Evolutionary conservation across 2,329 filamentous ascomycete species (phyloP).

Genomic region (Sclerotinia minor): DNA sequence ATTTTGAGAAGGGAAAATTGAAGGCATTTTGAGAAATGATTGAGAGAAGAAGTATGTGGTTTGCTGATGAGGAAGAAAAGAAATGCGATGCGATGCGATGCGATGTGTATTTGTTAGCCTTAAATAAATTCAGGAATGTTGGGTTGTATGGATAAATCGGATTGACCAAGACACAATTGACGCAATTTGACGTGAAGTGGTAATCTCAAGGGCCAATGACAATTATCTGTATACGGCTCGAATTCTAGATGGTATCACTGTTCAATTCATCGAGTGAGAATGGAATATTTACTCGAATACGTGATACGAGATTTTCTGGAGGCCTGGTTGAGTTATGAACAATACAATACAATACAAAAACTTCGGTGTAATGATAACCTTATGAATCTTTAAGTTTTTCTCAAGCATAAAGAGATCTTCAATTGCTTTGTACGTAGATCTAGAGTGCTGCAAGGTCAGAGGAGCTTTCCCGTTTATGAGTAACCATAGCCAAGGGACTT

Average conservation of each 20-base stretch:
- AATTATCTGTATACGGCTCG: conserved; percentile 2
- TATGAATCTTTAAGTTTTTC: background rate
- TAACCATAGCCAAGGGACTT: background rate
- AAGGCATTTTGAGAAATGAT: conserved; percentile 24
- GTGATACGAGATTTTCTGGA: background rate
- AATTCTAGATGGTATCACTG: conserved; percentile 8
- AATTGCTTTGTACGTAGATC: background rate
- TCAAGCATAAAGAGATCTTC: background rate
- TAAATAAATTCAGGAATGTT: background rate
- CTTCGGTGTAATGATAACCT: background rate
- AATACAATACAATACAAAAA: background rate
- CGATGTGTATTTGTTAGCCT: background rate
- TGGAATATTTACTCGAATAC: too few relatives aligned
- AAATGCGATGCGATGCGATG: background rate
- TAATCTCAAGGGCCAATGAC: background rate
- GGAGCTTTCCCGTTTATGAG: background rate
- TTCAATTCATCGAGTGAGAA: background rate
- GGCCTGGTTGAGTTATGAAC: background rate
- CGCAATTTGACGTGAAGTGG: conserved; percentile 7
- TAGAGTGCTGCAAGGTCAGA: background rate
- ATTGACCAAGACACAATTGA: background rate
- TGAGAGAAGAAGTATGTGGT: background rate
- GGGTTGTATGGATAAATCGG: conserved; percentile 10
- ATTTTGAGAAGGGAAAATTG: conserved; percentile 39
- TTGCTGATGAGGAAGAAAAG: background rate